These are phyloP conservation scores for Solanum appendiculatum DNA, from an alignment of 257 asterid genomes.

Conservation along the genomic window DNA sequence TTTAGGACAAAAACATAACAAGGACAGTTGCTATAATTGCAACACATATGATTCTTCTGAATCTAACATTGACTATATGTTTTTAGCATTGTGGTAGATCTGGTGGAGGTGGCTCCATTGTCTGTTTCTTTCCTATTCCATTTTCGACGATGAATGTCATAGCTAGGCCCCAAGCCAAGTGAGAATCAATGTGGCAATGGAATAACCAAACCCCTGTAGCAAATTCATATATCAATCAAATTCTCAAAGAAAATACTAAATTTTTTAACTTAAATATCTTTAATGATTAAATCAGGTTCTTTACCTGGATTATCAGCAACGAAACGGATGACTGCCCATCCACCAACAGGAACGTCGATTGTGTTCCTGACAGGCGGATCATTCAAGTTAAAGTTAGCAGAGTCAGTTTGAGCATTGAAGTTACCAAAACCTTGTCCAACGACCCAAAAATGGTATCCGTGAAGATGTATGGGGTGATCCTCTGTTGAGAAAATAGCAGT, in stretches of 20 bases:
- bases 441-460: constrained; percentile 51
- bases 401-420: constrained; percentile 30
- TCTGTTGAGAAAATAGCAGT: constrained; percentile 52
- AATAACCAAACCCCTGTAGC: constrained; percentile 55
- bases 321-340: constrained; percentile 64
- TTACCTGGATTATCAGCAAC: constrained; percentile 68
- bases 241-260: not conserved
- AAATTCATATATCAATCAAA: not conserved
- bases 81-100: constrained; percentile 49
- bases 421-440: constrained; percentile 63
- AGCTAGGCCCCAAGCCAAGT: constrained; percentile 51
- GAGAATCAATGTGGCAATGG: constrained; percentile 71
- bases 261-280: too few relatives aligned
- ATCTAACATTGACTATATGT: not conserved
- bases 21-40: not conserved
- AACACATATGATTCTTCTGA: not conserved
- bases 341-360: constrained; percentile 59
- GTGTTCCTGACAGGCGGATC: constrained; percentile 66
- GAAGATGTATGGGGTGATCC: constrained; percentile 65
- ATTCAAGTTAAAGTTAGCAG: constrained; percentile 35
- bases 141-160: constrained; percentile 51
- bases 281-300: not conserved
- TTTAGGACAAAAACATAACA: not conserved
- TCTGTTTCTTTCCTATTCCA: constrained; percentile 36
- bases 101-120: constrained; percentile 44